Conservation (phyloP, 1,284 basidiomycete species). For the Marasmius sp. region DNA sequence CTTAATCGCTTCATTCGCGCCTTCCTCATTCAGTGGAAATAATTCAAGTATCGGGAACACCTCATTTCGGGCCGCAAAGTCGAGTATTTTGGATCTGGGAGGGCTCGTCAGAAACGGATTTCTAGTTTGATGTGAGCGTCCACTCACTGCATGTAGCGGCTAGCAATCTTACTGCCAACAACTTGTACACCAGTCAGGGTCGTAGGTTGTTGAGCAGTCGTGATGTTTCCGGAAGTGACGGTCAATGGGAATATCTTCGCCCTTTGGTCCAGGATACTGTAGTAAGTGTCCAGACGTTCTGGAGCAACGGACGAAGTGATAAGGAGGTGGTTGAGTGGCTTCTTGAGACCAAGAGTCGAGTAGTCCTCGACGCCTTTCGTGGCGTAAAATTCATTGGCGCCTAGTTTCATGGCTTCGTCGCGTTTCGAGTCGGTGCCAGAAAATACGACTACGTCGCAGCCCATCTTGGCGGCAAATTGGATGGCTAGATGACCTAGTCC, state of each 20-base stretch:
- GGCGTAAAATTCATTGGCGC: conserved; percentile 48
- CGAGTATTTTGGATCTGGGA: conserved; percentile 10
- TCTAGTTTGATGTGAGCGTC: too few species aligned
- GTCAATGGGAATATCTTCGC: conserved; percentile 10
- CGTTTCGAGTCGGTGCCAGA: conserved; percentile 56
- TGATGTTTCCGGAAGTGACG: background rate
- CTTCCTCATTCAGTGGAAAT: conserved; percentile 27
- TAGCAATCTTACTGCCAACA: conserved; percentile 13
- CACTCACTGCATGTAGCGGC: conserved; percentile 11
- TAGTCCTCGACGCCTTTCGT: conserved; percentile 30
- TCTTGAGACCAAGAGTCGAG: conserved; percentile 2
- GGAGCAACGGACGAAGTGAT: conserved; percentile 7
- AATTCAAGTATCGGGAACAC: conserved; percentile 24
- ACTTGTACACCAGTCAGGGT: conserved; percentile 8
- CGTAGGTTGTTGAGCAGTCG: conserved; percentile 4
- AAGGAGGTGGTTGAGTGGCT: conserved; percentile 25
- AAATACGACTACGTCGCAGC: conserved; percentile 63
- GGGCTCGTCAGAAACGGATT: background rate
- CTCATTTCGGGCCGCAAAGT: conserved; percentile 14
- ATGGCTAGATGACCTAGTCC: conserved; percentile 55
- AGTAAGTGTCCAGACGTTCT: conserved; percentile 3
- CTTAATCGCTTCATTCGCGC: conserved; percentile 28
- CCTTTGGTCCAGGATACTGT: background rate
- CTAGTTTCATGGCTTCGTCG: conserved; percentile 58
- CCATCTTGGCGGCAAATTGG: conserved; percentile 51